Evolutionary conservation across 2,329 filamentous ascomycete species (phyloP).

Genomic region (Botrytis paeoniae): DNA sequence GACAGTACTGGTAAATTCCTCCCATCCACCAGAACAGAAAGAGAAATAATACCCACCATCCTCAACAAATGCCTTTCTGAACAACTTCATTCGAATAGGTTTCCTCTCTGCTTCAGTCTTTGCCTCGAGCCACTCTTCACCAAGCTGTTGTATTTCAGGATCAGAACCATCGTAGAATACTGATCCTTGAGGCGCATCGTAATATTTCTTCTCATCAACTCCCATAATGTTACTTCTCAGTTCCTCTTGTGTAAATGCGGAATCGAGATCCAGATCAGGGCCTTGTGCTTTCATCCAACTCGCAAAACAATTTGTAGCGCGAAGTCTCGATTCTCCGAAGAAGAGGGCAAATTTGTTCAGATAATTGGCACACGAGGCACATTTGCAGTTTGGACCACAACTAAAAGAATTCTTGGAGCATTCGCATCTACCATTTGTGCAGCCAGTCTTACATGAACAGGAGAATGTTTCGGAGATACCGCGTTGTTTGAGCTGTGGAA

Average conservation of each 20-base stretch:
- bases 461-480: background rate
- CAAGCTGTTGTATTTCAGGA: conserved; percentile 1
- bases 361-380: conserved; percentile 8
- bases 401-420: conserved; percentile 7
- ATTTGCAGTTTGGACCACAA: conserved; percentile 12
- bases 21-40: conserved; percentile 13
- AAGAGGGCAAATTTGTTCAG: conserved; percentile 8
- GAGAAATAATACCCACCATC: background rate
- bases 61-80: conserved; percentile 11
- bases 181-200: conserved; percentile 4
- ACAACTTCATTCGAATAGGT: background rate
- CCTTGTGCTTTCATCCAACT: conserved; percentile 9
- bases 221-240: conserved; percentile 13
- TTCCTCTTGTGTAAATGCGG: conserved; percentile 8
- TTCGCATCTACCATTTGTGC: background rate
- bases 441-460: conserved; percentile 5
- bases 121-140: conserved; percentile 7
- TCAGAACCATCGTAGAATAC: conserved; percentile 3
- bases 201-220: conserved; percentile 8
- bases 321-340: conserved; percentile 5
- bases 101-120: conserved; percentile 5
- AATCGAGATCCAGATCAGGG: background rate
- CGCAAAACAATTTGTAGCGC: conserved; percentile 12
- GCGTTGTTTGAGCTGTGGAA: background rate
- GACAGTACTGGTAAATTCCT: background rate